A percentile compares a stretch with the other conserved stretches of the same genome.
phyloP scores from a whole-genome alignment of 2,329 filamentous ascomycete species.

The Zymoseptoria passerinii region DNA sequence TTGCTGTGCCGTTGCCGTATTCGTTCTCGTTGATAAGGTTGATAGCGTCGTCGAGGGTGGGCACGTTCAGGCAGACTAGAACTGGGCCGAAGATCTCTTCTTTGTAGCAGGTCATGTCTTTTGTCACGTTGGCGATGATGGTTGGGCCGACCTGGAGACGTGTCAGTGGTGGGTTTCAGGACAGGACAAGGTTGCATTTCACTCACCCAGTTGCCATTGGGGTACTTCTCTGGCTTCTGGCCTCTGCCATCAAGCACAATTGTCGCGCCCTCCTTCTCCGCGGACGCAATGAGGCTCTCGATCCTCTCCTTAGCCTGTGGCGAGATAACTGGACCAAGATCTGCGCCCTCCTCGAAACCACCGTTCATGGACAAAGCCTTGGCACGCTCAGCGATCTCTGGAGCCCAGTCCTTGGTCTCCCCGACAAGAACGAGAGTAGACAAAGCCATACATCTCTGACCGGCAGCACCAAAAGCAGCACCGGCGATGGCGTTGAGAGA shows the following conservation, averaged over 20 bases:
- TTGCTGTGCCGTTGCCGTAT: constrained; percentile 78
- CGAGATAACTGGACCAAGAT: constrained; percentile 74
- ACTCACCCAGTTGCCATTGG: constrained; percentile 68
- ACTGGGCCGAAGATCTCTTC: constrained; percentile 84
- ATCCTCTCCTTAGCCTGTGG: constrained; percentile 72
- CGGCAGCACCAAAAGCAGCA: constrained; percentile 76
- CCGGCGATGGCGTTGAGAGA: constrained; percentile 77
- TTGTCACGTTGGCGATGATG: constrained; percentile 72
- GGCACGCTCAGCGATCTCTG: constrained; percentile 67
- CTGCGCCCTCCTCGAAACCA: constrained; percentile 71
- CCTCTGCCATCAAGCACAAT: constrained; percentile 75
- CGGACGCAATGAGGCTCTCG: constrained; percentile 64
- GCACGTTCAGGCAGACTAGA: constrained; percentile 69
- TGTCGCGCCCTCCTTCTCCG: constrained; percentile 71
- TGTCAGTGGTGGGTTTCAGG: neutral
- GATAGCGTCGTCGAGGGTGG: constrained; percentile 71
- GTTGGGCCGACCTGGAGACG: constrained; percentile 60
- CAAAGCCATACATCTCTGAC: constrained; percentile 80
- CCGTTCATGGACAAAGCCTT: constrained; percentile 67
- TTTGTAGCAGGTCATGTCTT: constrained; percentile 73
- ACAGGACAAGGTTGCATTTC: neutral
- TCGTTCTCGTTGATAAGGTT: constrained; percentile 77
- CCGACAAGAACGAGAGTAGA: constrained; percentile 77
- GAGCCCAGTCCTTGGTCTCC: constrained; percentile 75
- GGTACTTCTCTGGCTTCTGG: constrained; percentile 67